phyloP scores from a whole-genome alignment of 306 rosid species.

The Malus fusca region DNA sequence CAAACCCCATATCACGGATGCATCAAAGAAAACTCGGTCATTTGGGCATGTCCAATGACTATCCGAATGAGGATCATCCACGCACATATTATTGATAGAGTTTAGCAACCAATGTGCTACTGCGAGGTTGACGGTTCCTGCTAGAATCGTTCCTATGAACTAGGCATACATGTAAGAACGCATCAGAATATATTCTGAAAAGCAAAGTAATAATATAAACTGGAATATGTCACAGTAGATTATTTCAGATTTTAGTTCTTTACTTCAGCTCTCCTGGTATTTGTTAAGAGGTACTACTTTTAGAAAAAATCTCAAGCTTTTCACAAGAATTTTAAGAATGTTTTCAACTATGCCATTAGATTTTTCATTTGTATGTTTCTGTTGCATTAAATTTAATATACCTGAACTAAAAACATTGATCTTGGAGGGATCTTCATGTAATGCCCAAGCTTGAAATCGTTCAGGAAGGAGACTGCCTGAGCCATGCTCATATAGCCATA shows the following conservation, averaged over 20 bases:
- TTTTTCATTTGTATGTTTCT: neutral
- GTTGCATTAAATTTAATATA: neutral
- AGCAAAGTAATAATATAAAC: neutral
- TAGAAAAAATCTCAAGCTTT: neutral
- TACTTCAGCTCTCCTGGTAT: neutral
- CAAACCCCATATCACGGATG: constrained; percentile 83
- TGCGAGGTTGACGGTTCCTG: constrained; percentile 72
- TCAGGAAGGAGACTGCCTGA: constrained; percentile 80
- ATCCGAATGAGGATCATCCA: constrained; percentile 38
- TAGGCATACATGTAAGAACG: constrained; percentile 14
- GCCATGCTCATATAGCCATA: constrained; percentile 73
- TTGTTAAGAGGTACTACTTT: neutral
- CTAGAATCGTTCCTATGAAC: constrained; percentile 73
- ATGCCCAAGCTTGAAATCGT: constrained; percentile 84
- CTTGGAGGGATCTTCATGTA: constrained; percentile 90
- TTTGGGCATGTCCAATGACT: constrained; percentile 86
- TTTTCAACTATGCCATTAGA: neutral
- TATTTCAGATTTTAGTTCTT: neutral
- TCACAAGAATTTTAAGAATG: neutral
- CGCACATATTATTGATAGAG: constrained; percentile 49
- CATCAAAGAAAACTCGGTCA: constrained; percentile 75
- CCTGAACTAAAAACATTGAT: constrained; percentile 83
- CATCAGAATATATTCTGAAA: neutral
- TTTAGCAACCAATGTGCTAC: constrained; percentile 76
- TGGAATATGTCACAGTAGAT: neutral